Evolutionary conservation across 2,329 filamentous ascomycete species (phyloP).

Genomic region (Trichoderma polysporum): DNA sequence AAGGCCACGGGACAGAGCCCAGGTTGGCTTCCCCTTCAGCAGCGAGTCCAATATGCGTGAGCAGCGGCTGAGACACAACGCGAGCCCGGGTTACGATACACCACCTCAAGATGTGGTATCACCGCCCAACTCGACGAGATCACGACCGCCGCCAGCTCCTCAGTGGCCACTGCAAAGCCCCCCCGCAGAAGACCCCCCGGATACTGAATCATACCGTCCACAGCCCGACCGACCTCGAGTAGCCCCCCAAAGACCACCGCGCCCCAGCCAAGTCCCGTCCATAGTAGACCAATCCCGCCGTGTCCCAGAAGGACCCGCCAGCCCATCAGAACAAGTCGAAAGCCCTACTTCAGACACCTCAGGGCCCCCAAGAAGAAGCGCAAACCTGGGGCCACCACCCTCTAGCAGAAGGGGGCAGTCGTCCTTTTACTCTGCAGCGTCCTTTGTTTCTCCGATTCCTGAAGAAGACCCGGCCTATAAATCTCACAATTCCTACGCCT

Average conservation of each 20-base stretch:
- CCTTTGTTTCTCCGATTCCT: slow-evolving; percentile 72
- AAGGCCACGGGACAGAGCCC: slow-evolving; percentile 54
- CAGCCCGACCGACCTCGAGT: slow-evolving; percentile 49
- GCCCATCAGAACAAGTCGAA: not conserved
- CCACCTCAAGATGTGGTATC: not conserved
- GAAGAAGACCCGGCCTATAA: slow-evolving; percentile 63
- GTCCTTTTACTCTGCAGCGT: slow-evolving; percentile 64
- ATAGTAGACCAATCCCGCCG: slow-evolving; percentile 54
- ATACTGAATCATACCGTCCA: slow-evolving; percentile 48
- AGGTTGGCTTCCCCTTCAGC: slow-evolving; percentile 38
- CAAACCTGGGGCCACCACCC: slow-evolving; percentile 59
- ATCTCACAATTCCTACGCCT: slow-evolving; percentile 66
- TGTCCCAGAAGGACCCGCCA: slow-evolving; percentile 31
- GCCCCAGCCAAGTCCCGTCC: slow-evolving; percentile 60
- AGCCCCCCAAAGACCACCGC: slow-evolving; percentile 57
- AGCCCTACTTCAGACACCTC: slow-evolving; percentile 27
- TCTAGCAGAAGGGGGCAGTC: slow-evolving; percentile 60
- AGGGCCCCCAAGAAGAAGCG: slow-evolving; percentile 44
- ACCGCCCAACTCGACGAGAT: slow-evolving; percentile 1
- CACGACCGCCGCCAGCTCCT: slow-evolving; percentile 51
- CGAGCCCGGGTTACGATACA: slow-evolving; percentile 14
- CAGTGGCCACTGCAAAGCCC: slow-evolving; percentile 55
- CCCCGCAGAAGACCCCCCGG: slow-evolving; percentile 35
- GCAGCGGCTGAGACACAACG: slow-evolving; percentile 29
- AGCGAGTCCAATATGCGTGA: slow-evolving; percentile 8